Evolutionary conservation across 495 filamentous ascomycete species (phyloP).

Genomic region (Rhizodiscina lignyota): DNA sequence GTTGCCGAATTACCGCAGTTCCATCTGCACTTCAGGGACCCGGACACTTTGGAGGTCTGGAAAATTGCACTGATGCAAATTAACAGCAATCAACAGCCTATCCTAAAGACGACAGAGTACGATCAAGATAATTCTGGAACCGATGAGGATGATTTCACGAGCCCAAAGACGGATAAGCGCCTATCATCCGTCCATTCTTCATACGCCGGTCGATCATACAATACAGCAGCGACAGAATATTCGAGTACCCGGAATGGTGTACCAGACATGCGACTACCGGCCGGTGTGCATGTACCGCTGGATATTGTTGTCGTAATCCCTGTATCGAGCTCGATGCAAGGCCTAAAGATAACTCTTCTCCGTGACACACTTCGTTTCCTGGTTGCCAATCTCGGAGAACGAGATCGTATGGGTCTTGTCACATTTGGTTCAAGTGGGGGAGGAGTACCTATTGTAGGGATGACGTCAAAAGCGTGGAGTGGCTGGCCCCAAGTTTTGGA

Average conservation of each 20-base stretch:
- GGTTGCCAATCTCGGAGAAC: constrained; percentile 77
- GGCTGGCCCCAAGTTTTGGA: constrained; percentile 81
- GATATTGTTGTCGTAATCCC: constrained; percentile 96
- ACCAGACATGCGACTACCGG: constrained; percentile 33
- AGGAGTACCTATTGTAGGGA: constrained; percentile 88
- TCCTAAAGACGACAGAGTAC: constrained; percentile 42
- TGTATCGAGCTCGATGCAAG: constrained; percentile 97
- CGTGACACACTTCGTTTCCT: constrained; percentile 91
- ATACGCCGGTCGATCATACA: constrained; percentile 58
- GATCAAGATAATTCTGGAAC: constrained; percentile 66
- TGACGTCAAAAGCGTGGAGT: constrained; percentile 86
- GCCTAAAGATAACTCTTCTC: constrained; percentile 88
- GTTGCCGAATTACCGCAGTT: constrained; percentile 94
- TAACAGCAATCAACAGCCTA: constrained; percentile 44
- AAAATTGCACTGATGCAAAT: constrained; percentile 74
- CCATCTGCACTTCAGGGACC: constrained; percentile 78
- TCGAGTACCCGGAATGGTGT: constrained; percentile 36
- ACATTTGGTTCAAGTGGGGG: constrained; percentile 94
- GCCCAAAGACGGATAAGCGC: constrained; percentile 34
- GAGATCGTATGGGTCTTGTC: constrained; percentile 92
- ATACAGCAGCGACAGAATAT: constrained; percentile 68
- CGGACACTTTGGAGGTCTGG: constrained; percentile 79
- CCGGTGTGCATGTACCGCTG: constrained; percentile 73
- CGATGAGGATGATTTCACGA: constrained; percentile 82
- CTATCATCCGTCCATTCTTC: constrained; percentile 80